Conservation (phyloP, 2,329 filamentous ascomycete genomes). For the Rhytidhysteron rufulum region DNA sequence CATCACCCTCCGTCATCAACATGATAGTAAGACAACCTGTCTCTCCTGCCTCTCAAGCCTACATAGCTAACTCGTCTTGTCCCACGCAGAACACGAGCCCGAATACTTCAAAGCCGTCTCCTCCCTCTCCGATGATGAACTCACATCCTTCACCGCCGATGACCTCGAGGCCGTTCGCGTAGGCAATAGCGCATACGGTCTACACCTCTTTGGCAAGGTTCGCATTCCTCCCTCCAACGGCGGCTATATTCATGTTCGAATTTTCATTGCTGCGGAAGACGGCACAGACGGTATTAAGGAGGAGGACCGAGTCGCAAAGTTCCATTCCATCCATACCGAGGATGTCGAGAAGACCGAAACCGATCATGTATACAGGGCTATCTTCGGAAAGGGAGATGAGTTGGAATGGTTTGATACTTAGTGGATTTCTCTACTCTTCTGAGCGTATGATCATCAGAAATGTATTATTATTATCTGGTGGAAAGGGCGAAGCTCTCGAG, state of each 20-base stretch:
- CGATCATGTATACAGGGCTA: conserved; percentile 26
- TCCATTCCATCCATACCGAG: conserved; percentile 34
- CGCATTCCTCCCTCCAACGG: conserved; percentile 19
- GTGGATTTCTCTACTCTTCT: no score
- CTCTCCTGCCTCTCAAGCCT: background rate
- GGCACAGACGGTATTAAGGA: conserved; percentile 28
- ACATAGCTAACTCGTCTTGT: background rate
- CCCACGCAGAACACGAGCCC: conserved; percentile 28
- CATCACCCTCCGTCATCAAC: conserved; percentile 28
- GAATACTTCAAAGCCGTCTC: conserved; percentile 37
- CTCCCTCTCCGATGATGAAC: conserved; percentile 35
- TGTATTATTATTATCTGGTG: no score
- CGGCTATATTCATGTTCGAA: conserved; percentile 28
- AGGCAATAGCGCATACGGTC: conserved; percentile 26
- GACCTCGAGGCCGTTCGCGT: conserved; percentile 27
- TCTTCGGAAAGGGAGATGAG: conserved; percentile 26
- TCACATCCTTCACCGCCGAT: conserved; percentile 21
- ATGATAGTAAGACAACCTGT: conserved; percentile 24
- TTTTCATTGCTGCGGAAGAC: conserved; percentile 29
- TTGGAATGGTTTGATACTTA: conserved; percentile 35
- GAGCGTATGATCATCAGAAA: no score
- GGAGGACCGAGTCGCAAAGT: conserved; percentile 28
- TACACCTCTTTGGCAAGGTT: conserved; percentile 30
- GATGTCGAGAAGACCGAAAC: conserved; percentile 26
- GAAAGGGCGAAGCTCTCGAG: no score